Evolutionary conservation across 2,329 filamentous ascomycete genomes (phyloP), one percentile per base, ranked within the genome.

Genomic region (Didymella keratinophila): DNA sequence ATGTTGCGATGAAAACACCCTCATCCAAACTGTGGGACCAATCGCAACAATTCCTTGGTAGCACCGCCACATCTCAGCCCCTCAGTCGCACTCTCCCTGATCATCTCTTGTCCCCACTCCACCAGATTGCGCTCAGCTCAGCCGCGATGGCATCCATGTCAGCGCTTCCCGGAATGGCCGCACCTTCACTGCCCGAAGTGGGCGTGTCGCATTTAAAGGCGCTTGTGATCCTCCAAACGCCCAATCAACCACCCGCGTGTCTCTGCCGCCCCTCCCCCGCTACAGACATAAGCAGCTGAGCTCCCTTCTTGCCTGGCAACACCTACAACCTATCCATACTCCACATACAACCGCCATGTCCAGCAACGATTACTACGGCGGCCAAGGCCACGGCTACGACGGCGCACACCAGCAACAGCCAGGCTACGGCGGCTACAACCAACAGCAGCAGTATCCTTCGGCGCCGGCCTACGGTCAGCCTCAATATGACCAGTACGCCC

Each of bases 311-410:
- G 55, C 23, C 47, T 56, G 27, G 36, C 25, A 43, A 7, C 28
- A 52, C 42, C 42, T 60, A n/a, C 48, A 25, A 30, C 34, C 23
- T 43, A 52, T 56, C 21, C 18, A 25, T 52, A 23, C n/a, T 18
- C 30, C 11, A 20, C 27, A 36, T 5, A 49, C 20, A 37, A 46
- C 10, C 42, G 47, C 36, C 48, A 71, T 71, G 67, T 63, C 68
- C 20, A 71, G 61, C 45, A 60, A 73, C 55, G 72, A 74, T 46
- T 77, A 76, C 58, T 78, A 78, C 66, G 71, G 74, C 50, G 68
- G 69, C 30, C 66, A 71, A 47, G 63, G 63, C 46, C 68, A 70
- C 52, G 66, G 66, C 56, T 67, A 71, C 36, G 64, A 69, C 18
- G 68, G 67, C 53, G 66, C 66, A 41, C 68, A 67, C 30, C 71